phyloP scores from a whole-genome alignment of 2,329 filamentous ascomycete species.

The Didymella lethalis region DNA sequence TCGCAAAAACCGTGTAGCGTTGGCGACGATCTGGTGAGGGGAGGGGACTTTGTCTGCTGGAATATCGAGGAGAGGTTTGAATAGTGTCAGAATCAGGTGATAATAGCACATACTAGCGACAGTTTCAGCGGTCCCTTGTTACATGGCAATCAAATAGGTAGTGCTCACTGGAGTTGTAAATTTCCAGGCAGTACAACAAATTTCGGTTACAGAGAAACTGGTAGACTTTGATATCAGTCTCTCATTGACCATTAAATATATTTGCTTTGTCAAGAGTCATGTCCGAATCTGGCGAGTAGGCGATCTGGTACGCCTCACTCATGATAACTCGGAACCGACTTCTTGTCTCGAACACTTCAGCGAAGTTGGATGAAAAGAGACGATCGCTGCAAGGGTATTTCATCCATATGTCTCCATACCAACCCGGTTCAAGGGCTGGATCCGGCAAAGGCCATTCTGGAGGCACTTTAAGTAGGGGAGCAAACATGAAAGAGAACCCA shows the following conservation, averaged over 20 bases:
- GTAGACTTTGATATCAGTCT: neutral
- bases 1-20: neutral
- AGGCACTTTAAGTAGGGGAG: neutral
- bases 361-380: neutral
- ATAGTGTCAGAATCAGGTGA: neutral
- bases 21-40: neutral
- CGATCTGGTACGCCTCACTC: neutral
- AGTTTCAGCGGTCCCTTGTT: neutral
- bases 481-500: neutral
- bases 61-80: neutral
- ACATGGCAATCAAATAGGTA: neutral
- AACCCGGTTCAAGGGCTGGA: neutral
- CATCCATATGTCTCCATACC: neutral
- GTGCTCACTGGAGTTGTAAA: neutral
- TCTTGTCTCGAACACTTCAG: neutral
- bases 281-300: neutral
- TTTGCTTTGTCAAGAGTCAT: neutral
- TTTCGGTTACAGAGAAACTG: neutral
- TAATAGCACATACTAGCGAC: neutral
- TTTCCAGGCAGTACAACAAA: neutral
- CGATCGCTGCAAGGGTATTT: neutral
- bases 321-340: neutral
- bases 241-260: neutral
- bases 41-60: neutral
- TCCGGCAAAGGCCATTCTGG: neutral